These are phyloP conservation scores for Glomus cerebriforme DNA, from an alignment of 192 early-diverging fungal species.

Conservation along the genomic window DNA sequence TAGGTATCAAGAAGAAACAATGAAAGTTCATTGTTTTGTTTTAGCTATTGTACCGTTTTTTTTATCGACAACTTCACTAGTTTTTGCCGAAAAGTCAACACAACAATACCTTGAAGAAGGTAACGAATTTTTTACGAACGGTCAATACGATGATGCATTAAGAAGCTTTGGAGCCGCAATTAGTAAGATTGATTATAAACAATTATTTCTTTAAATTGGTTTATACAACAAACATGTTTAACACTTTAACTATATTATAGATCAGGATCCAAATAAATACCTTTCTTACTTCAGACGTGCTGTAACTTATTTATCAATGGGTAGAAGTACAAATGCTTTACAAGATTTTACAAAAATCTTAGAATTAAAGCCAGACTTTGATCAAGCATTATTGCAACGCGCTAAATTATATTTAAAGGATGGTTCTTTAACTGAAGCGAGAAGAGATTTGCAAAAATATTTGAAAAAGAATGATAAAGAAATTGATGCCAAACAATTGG, in stretches of 20 bases:
- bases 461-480: conserved; percentile 38
- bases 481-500: conserved; percentile 42
- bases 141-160: conserved; percentile 15
- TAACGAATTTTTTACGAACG: background rate
- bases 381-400: conserved; percentile 75
- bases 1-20: background rate
- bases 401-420: conserved; percentile 68
- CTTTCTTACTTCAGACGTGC: conserved; percentile 88
- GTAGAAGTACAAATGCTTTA: conserved; percentile 69
- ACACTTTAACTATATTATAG: conserved; percentile 36
- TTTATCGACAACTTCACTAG: conserved; percentile 12
- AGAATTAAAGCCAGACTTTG: conserved; percentile 77
- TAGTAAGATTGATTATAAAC: background rate
- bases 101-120: conserved; percentile 15
- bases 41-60: background rate
- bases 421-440: conserved; percentile 65
- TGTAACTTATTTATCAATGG: conserved; percentile 75
- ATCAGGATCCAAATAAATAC: conserved; percentile 79
- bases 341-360: conserved; percentile 83
- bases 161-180: conserved; percentile 18
- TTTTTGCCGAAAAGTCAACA: conserved; percentile 9
- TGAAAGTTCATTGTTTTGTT: conserved; percentile 9
- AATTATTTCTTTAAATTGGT: background rate
- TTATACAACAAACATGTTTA: background rate
- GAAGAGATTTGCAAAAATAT: conserved; percentile 60